Conservation (phyloP, 176 grass and related monocot genomes). For the Microstegium vimineum region DNA sequence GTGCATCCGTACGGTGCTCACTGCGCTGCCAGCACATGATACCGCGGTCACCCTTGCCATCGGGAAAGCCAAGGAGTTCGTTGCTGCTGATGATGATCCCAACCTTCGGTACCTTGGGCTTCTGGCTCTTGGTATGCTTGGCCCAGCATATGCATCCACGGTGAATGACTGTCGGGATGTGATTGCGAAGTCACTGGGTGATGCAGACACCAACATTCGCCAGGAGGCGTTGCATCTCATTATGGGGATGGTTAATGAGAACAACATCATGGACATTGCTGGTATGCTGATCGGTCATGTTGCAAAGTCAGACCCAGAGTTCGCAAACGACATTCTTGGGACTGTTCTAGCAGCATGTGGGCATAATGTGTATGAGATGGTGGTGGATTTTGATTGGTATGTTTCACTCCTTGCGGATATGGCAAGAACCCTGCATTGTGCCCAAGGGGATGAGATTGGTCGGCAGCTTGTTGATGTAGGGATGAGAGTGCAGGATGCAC, state of each 20-base stretch:
- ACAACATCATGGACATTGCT: conserved; percentile 53
- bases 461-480: conserved; percentile 82
- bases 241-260: conserved; percentile 51
- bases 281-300: conserved; percentile 60
- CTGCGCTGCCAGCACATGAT: conserved; percentile 46
- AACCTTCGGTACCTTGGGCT: conserved; percentile 92
- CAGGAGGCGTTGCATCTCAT: conserved; percentile 56
- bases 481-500: conserved; percentile 74
- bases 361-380: conserved; percentile 70
- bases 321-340: conserved; percentile 69
- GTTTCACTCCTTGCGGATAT: conserved; percentile 63
- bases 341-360: conserved; percentile 61
- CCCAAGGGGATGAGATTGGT: conserved; percentile 72
- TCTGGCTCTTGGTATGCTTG: conserved; percentile 61
- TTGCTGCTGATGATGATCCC: conserved; percentile 62
- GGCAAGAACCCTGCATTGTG: conserved; percentile 69
- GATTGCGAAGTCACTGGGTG: conserved; percentile 49
- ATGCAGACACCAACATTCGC: conserved; percentile 68
- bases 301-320: conserved; percentile 66
- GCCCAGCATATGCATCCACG: conserved; percentile 38
- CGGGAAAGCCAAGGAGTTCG: conserved; percentile 71
- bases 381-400: conserved; percentile 92
- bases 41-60: conserved; percentile 57
- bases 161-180: conserved; percentile 52
- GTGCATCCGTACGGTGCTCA: conserved; percentile 67